Evolutionary conservation across 257 asterid genomes (phyloP), one percentile per base, ranked within the genome.

Genomic region (Solanum rostratum): DNA sequence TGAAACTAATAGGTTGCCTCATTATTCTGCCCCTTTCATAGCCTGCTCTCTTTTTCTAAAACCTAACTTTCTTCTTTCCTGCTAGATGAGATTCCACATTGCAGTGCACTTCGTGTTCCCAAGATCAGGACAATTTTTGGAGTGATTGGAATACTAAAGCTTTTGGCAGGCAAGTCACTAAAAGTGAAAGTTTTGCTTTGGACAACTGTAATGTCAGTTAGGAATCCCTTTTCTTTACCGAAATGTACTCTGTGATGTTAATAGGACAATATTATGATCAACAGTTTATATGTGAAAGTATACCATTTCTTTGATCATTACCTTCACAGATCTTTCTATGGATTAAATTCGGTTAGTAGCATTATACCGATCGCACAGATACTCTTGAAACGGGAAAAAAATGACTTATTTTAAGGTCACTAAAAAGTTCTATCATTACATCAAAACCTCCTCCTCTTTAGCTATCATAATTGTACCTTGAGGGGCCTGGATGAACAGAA

Each of bases 141-240:
- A 84, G 92, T 97, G 19, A 90, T 93, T 88, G 99, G 99, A 76
- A 88, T 90, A 88, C 85, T 95, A 85, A 97, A 95, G 94, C 94
- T 97, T 53, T 79, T 91, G 49, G 92, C 95, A 91, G 98, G 99
- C 87, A 89, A 83, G 91, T 81, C 85, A 1, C 22, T 66, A 76
- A 76, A 74, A 24, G 16, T 46, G 14, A 14, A 22, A 46, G 81
- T 27, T 46, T 73, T 74, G 0, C 4, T 45, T 73, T 45, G 79
- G 13, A 74, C 9, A 74, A 43, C 43, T 74, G 41, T 46, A 14
- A 74, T 46, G 33, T 8, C 15, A 45, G 43, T 24, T 74, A 46
- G 14, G 41, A 24, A 74, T 46, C 41, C 81, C 60, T 24, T 13
- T 45, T 29, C 39, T 12, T 41, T 11, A 54, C 54, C 54, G 11